These are phyloP conservation scores for Coemansia pectinata DNA, from an alignment of 192 early-diverging fungal genomes.

Conservation along the genomic window DNA sequence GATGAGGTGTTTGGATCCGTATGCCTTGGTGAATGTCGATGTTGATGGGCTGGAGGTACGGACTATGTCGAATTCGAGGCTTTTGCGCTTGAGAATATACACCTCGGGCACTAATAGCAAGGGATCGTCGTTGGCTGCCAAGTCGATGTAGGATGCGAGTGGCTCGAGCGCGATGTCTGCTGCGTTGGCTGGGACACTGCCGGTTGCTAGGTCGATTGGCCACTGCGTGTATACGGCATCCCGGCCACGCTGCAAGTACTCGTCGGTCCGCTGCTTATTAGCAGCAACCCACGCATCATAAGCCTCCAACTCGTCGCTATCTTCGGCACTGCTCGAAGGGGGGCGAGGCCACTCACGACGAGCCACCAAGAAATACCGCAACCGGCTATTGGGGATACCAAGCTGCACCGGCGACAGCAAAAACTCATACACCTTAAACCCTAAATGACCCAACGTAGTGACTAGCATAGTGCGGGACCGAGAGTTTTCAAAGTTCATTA, in stretches of 20 bases:
- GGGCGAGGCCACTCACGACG: conserved; percentile 3
- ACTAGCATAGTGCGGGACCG: conserved; percentile 28
- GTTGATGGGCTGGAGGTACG: conserved; percentile 18
- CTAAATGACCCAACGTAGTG: conserved; percentile 25
- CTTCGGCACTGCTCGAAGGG: neutral
- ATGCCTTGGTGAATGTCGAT: conserved; percentile 72
- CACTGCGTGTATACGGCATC: conserved; percentile 26
- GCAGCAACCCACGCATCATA: neutral
- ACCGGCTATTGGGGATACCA: conserved; percentile 43
- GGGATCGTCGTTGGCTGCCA: neutral
- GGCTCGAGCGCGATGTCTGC: neutral
- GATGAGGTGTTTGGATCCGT: conserved; percentile 77
- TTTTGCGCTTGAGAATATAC: conserved; percentile 34
- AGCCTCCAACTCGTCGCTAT: neutral
- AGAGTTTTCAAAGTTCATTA: conserved; percentile 56
- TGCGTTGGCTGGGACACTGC: neutral
- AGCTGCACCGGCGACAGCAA: conserved; percentile 45
- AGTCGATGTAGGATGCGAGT: conserved; percentile 27
- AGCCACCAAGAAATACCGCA: conserved; percentile 44
- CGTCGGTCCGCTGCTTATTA: conserved; percentile 1
- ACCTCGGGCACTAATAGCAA: conserved; percentile 24
- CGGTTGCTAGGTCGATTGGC: conserved; percentile 33
- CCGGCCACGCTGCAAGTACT: conserved; percentile 25
- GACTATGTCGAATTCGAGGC: conserved; percentile 45
- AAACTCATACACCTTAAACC: conserved; percentile 36